Evolutionary conservation across 148 eudicot species (phyloP).

Genomic region (Silene conica): DNA sequence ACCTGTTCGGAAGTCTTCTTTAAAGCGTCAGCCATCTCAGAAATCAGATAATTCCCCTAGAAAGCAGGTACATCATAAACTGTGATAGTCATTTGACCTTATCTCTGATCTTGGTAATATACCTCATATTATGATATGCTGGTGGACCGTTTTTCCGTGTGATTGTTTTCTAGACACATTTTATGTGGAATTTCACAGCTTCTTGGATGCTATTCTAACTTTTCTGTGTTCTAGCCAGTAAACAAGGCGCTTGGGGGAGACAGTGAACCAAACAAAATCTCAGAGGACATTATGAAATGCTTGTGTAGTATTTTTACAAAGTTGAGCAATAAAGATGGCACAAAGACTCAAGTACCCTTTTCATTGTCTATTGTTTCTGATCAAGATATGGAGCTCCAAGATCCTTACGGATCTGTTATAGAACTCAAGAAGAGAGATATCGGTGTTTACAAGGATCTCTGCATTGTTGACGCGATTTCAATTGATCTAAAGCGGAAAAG

Average conservation of each 20-base stretch:
- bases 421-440: slow-evolving; percentile 52
- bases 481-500: slow-evolving; percentile 63
- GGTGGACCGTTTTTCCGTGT: not conserved
- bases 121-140: not conserved
- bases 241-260: slow-evolving; percentile 41
- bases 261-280: slow-evolving; percentile 63
- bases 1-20: slow-evolving; percentile 34
- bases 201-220: not conserved
- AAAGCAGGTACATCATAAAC: slow-evolving; percentile 35
- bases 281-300: slow-evolving; percentile 79
- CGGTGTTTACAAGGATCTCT: slow-evolving; percentile 57
- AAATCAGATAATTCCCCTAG: slow-evolving; percentile 32
- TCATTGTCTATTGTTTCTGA: slow-evolving; percentile 32
- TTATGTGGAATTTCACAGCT: not conserved
- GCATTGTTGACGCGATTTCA: slow-evolving; percentile 51
- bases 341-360: slow-evolving; percentile 35
- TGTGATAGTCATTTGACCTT: not conserved
- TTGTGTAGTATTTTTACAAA: slow-evolving; percentile 63
- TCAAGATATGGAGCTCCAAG: slow-evolving; percentile 34
- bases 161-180: not conserved
- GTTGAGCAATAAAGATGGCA: slow-evolving; percentile 49
- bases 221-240: slow-evolving; percentile 22
- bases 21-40: slow-evolving; percentile 34
- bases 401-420: slow-evolving; percentile 51
- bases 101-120: not conserved